Evolutionary conservation across 1,139 yeast genomes (phyloP).

Genomic region (Saccharomyces hybrid): DNA sequence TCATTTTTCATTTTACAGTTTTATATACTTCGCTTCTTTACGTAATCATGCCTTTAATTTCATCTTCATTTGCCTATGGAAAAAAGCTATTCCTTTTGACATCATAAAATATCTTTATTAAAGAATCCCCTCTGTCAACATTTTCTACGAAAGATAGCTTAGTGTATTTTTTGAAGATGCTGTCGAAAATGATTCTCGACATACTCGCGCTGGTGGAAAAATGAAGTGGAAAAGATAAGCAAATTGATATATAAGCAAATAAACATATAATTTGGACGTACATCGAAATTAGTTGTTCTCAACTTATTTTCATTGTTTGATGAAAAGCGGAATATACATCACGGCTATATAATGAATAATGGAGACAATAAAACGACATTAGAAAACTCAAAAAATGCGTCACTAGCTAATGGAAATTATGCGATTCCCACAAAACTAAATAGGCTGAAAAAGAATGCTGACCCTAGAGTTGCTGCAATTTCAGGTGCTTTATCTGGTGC

Average conservation of each 20-base stretch:
- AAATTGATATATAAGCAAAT: not conserved
- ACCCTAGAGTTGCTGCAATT: slow-evolving; percentile 47
- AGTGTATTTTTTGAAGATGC: not conserved
- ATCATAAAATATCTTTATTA: not conserved
- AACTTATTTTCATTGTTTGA: not conserved
- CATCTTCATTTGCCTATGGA: not conserved
- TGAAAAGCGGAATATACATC: not conserved
- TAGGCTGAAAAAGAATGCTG: slow-evolving; percentile 7
- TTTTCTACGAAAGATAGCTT: not conserved
- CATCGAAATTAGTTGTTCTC: not conserved
- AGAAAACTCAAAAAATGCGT: not conserved
- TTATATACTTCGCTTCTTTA: not conserved
- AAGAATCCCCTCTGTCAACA: not conserved
- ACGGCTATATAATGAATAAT: not conserved
- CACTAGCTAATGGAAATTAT: not conserved
- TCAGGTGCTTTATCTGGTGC: slow-evolving; percentile 93
- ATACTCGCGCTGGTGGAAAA: not conserved
- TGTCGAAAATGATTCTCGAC: not conserved
- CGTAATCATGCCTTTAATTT: not conserved
- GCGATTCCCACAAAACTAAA: not conserved
- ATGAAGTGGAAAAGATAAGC: not conserved
- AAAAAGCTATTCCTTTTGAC: not conserved
- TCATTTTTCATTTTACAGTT: not conserved
- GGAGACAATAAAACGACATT: not conserved
- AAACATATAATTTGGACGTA: not conserved